Evolutionary conservation across 2,329 filamentous ascomycete genomes (phyloP).

Genomic region (Ophiostoma australiae): DNA sequence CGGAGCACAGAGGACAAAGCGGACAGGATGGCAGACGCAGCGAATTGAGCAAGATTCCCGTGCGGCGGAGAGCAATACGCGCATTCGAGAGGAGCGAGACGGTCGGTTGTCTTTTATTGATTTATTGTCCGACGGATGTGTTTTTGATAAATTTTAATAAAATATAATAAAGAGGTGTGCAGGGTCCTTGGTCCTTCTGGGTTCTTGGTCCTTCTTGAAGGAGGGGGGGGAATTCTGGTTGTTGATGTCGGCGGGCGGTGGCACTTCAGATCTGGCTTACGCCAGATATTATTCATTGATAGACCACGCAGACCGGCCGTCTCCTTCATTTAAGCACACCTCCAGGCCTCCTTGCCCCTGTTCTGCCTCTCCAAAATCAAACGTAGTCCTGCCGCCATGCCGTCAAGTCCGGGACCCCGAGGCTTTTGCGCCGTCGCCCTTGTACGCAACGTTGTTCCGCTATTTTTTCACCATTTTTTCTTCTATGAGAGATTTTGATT

Average conservation of each 20-base stretch:
- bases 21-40: not conserved
- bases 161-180: not conserved
- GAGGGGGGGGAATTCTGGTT: not conserved
- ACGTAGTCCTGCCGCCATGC: not conserved
- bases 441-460: not conserved
- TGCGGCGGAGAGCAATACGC: slow-evolving; percentile 20
- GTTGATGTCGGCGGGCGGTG: not conserved
- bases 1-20: slow-evolving; percentile 9
- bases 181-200: not conserved
- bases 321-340: slow-evolving; percentile 1
- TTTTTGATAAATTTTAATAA: not conserved
- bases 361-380: not conserved
- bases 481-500: not conserved
- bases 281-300: not conserved
- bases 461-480: not conserved
- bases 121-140: not conserved
- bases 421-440: not conserved
- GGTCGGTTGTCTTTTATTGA: not conserved
- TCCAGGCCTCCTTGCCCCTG: not conserved
- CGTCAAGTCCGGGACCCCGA: slow-evolving; percentile 3
- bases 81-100: slow-evolving; percentile 18
- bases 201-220: not conserved
- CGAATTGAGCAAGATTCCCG: not conserved
- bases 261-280: not conserved
- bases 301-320: not conserved